Conservation (phyloP, 2,329 filamentous ascomycete species). For the Beauveria scarabaeidicola region DNA sequence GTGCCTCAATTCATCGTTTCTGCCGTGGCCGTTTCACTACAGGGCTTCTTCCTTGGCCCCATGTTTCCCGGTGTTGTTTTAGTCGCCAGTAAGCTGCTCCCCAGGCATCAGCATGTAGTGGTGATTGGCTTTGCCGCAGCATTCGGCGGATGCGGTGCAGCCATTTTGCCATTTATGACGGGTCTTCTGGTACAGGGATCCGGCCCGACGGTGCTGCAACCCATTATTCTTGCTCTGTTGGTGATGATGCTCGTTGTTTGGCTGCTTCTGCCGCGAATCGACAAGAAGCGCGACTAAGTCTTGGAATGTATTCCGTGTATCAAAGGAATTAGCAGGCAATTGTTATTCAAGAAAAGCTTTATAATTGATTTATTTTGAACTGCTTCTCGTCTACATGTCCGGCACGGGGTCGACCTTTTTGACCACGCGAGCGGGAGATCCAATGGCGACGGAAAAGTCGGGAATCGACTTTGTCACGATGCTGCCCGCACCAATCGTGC, state of each 20-base stretch:
- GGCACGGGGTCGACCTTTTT: constrained; percentile 35
- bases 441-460: constrained; percentile 39
- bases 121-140: constrained; percentile 71
- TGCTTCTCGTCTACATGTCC: constrained; percentile 16
- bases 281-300: constrained; percentile 29
- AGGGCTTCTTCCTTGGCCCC: constrained; percentile 74
- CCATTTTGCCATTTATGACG: constrained; percentile 56
- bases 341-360: not conserved
- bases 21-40: constrained; percentile 59
- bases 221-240: constrained; percentile 44
- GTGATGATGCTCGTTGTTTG: constrained; percentile 36
- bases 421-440: constrained; percentile 39
- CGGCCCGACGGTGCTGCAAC: constrained; percentile 49
- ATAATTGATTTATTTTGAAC: not conserved
- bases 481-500: constrained; percentile 40
- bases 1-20: constrained; percentile 70
- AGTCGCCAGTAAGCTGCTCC: constrained; percentile 59
- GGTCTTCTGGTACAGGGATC: constrained; percentile 54
- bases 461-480: constrained; percentile 43
- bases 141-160: constrained; percentile 65
- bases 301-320: not conserved
- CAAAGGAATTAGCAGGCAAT: not conserved
- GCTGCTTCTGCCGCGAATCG: constrained; percentile 35
- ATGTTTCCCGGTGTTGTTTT: constrained; percentile 67
- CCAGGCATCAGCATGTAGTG: constrained; percentile 64